Percentiles rank a stretch among this genome's conserved stretches.
Conservation (phyloP, 768 basidiomycete species). For the Phlebiopsis gigantea region DNA sequence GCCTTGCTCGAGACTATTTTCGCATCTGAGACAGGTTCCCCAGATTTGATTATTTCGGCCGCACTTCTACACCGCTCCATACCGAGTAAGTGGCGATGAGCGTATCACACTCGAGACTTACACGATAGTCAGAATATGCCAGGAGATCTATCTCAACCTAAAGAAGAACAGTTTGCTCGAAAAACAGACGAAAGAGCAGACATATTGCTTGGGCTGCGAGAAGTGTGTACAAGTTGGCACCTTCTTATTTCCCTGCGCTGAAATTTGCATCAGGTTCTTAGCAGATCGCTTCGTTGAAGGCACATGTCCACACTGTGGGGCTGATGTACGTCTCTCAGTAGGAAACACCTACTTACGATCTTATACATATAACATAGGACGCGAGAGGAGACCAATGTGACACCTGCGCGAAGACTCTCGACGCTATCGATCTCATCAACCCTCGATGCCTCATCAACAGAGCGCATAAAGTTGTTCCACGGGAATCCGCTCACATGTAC, state of each 20-base stretch:
- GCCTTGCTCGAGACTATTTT: neutral
- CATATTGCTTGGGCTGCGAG: conserved; percentile 88
- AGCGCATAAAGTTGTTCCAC: conserved; percentile 69
- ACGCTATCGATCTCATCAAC: conserved; percentile 88
- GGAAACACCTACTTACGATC: neutral
- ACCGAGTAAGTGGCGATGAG: conserved; percentile 76
- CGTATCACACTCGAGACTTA: neutral
- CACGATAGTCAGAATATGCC: conserved; percentile 63
- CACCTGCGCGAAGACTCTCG: conserved; percentile 84
- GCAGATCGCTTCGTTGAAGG: conserved; percentile 98
- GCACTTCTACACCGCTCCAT: conserved; percentile 87
- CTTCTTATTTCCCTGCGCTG: conserved; percentile 5
- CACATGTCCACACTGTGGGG: conserved; percentile 91
- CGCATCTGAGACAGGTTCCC: neutral
- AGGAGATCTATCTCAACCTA: conserved; percentile 84
- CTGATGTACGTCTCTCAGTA: conserved; percentile 49
- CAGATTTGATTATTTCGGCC: conserved; percentile 94
- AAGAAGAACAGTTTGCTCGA: conserved; percentile 71
- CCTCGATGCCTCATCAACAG: conserved; percentile 91
- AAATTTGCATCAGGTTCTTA: conserved; percentile 56
- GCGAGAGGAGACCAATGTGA: conserved; percentile 99
- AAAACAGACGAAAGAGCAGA: conserved; percentile 86
- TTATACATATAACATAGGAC: conserved; percentile 45
- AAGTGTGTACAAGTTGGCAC: conserved; percentile 43
- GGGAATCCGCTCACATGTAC: conserved; percentile 87